Evolutionary conservation across 2,329 filamentous ascomycete species (phyloP).

Genomic region (Magnaporthiopsis rhizophila): DNA sequence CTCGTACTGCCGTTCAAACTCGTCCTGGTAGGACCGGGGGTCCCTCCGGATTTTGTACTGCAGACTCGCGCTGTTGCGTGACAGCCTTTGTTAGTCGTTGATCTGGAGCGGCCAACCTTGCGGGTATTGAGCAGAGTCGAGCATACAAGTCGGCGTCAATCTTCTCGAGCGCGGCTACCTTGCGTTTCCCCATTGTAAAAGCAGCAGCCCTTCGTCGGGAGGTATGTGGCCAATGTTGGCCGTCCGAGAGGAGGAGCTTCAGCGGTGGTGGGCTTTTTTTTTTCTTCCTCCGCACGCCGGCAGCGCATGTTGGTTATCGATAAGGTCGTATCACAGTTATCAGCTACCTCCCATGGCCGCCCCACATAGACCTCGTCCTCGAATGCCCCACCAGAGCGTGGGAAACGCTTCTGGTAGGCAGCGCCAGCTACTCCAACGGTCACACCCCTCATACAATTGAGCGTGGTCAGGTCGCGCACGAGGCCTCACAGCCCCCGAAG

Average conservation of each 20-base stretch:
- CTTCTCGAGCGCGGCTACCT: conserved; percentile 89
- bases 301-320: not conserved
- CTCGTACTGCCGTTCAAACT: conserved; percentile 64
- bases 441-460: not conserved
- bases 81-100: not conserved
- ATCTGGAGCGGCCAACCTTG: not conserved
- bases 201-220: not conserved
- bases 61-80: conserved; percentile 59
- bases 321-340: not conserved
- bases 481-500: not conserved
- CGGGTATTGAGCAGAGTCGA: conserved; percentile 1
- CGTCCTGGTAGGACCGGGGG: conserved; percentile 83
- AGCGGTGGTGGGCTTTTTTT: not conserved
- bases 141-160: conserved; percentile 77
- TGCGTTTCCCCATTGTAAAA: conserved; percentile 69
- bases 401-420: not conserved
- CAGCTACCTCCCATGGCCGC: too few species aligned
- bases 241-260: not conserved
- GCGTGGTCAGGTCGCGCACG: too few species aligned
- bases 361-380: too few species aligned
- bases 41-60: conserved; percentile 89
- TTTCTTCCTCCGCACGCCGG: not conserved
- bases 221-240: not conserved
- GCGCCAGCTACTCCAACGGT: too few species aligned
- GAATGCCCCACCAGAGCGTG: too few species aligned